Evolutionary conservation across 2,329 filamentous ascomycete species (phyloP), one percentile per base, ranked within the genome.

Genomic region (Rosellinia necatrix): DNA sequence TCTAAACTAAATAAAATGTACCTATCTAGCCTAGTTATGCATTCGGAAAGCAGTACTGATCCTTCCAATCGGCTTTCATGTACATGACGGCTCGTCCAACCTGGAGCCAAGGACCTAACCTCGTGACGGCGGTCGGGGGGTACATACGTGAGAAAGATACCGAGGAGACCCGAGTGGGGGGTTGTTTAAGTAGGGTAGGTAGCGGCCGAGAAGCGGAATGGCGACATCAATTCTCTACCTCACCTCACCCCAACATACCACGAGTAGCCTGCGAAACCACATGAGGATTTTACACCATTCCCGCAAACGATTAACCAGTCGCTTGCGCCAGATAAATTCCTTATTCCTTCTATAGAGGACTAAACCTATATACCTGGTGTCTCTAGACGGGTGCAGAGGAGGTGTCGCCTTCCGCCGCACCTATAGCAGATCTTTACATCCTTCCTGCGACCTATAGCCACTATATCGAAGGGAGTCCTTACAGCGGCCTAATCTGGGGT

Each of bases 141-240:
- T n/a, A 25, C 15, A 7, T 15, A 15, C 6, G 4, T 4, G 24
- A 21, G 38, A 15, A 37, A 13, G 22, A 29, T 29, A 52, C 10
- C 35, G 29, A 5, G 27, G 12, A 10, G 13, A n/a, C 25, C 4
- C n/a, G 24, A n/a, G 41, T 30, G 53, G 35, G 44, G n/a, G n/a
- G n/a, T n/a, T n/a, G n/a, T n/a, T n/a, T n/a, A n/a, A n/a, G n/a
- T n/a, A n/a, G n/a, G n/a, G 47, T 44, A 55, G 19, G 19, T 49
- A 47, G 41, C 49, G 49, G 44, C 59, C 59, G 59, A 56, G 43
- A 44, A 53, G 43, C 59, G 59, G 59, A 19, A 59, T 56, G 43
- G 49, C 56, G 56, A 59, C 56, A 61, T 59, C 48, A 41, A 32
- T 21, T 35, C 37, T 49, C 43, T 13, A 35, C 43, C n/a, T 48